Percentiles rank a stretch among this genome's conserved stretches.
phyloP scores from a whole-genome alignment of 495 filamentous ascomycete species.

The Podospora australis region DNA sequence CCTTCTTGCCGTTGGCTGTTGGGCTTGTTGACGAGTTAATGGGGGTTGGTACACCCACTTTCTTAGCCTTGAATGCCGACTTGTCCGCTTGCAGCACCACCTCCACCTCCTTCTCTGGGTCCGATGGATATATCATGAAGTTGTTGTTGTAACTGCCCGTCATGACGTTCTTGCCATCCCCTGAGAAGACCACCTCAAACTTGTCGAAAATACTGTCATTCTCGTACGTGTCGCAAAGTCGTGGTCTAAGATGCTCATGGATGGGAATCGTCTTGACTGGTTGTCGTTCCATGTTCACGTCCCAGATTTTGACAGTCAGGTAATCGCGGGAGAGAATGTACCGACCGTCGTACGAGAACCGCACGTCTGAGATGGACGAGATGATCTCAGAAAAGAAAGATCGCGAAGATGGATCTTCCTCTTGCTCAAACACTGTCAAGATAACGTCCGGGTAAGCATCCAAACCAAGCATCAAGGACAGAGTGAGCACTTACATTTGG shows the following conservation, averaged over 20 bases:
- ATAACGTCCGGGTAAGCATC: not conserved
- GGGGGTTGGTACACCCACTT: conserved; percentile 94
- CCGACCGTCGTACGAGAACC: conserved; percentile 90
- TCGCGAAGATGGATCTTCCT: conserved; percentile 96
- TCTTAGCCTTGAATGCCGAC: conserved; percentile 99
- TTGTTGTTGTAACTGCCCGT: conserved; percentile 99
- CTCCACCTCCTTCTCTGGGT: conserved; percentile 91
- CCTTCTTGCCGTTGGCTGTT: conserved; percentile 71
- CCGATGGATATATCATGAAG: conserved; percentile 99
- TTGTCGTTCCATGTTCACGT: conserved; percentile 96
- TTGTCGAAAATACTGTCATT: conserved; percentile 99
- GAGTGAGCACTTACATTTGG: conserved; percentile 72
- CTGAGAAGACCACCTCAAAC: conserved; percentile 98
- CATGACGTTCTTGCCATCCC: conserved; percentile 98
- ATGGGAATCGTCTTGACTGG: conserved; percentile 98
- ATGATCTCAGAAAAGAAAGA: conserved; percentile 99
- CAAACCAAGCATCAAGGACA: too few species aligned
- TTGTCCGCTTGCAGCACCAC: conserved; percentile 97
- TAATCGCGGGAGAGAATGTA: conserved; percentile 98
- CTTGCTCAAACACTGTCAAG: conserved; percentile 86
- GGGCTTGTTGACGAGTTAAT: conserved; percentile 76
- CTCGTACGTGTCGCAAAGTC: conserved; percentile 96
- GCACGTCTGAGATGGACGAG: conserved; percentile 96
- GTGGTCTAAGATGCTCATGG: conserved; percentile 90
- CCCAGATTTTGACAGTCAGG: conserved; percentile 98